Evolutionary conservation across 495 filamentous ascomycete species (phyloP).

Genomic region (Penicillium lagena): DNA sequence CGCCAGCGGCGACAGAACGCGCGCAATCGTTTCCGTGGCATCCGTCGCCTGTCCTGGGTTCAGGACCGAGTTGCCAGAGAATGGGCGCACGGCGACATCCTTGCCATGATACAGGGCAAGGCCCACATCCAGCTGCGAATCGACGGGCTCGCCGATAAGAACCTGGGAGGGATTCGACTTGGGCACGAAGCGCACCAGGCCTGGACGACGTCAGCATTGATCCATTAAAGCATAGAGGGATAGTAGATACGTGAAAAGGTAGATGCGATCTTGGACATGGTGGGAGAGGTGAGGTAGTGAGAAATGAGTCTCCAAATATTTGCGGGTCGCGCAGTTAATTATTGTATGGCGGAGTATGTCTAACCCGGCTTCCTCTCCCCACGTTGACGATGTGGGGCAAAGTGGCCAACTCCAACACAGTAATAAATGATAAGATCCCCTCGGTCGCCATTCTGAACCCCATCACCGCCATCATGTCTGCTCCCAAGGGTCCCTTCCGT

Average conservation of each 20-base stretch:
- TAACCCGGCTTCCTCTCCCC: slow-evolving; percentile 8
- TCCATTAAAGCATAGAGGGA: not conserved
- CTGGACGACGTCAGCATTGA: slow-evolving; percentile 22
- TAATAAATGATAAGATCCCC: not conserved
- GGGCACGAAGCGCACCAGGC: slow-evolving; percentile 54
- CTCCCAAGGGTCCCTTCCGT: slow-evolving; percentile 51
- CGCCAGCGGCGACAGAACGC: slow-evolving; percentile 49
- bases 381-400: slow-evolving; percentile 6
- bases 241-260: slow-evolving; percentile 36
- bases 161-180: slow-evolving; percentile 42
- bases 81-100: slow-evolving; percentile 47
- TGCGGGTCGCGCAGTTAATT: too few relatives aligned
- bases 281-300: not conserved
- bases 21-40: slow-evolving; percentile 41
- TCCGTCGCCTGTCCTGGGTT: slow-evolving; percentile 42
- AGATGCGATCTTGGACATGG: slow-evolving; percentile 37
- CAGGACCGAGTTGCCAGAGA: slow-evolving; percentile 50
- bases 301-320: too few relatives aligned
- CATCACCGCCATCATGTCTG: slow-evolving; percentile 24
- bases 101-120: slow-evolving; percentile 46
- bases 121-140: slow-evolving; percentile 47
- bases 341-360: slow-evolving; percentile 13
- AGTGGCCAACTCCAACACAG: slow-evolving; percentile 11
- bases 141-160: slow-evolving; percentile 52
- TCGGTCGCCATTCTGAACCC: too few relatives aligned